These are phyloP conservation scores for Spiraea crenata DNA, from an alignment of 331 rosid genomes.

Conservation along the genomic window DNA sequence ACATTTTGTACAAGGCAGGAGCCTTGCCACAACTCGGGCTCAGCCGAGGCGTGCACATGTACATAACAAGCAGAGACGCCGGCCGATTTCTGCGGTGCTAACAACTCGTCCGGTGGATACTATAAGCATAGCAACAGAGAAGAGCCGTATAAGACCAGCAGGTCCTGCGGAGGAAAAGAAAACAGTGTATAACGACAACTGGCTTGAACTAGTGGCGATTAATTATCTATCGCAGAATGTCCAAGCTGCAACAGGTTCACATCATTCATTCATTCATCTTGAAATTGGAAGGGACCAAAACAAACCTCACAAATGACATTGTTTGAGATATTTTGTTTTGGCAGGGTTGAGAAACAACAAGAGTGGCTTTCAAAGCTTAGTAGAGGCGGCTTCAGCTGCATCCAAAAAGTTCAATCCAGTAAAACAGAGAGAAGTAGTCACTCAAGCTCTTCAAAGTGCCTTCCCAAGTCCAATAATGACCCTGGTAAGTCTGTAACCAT, in stretches of 20 bases:
- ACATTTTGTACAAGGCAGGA: conserved; percentile 31
- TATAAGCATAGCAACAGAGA: neutral
- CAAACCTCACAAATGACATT: neutral
- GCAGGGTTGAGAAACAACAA: conserved; percentile 59
- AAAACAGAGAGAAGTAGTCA: conserved; percentile 53
- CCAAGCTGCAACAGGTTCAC: conserved; percentile 73
- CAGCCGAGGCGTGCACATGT: conserved; percentile 21
- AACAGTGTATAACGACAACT: conserved; percentile 49
- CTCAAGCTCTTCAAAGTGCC: conserved; percentile 54
- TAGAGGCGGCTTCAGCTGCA: conserved; percentile 66
- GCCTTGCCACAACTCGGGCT: conserved; percentile 26
- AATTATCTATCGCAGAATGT: conserved; percentile 61
- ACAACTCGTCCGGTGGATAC: conserved; percentile 37
- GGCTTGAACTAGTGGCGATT: conserved; percentile 71
- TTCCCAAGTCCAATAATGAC: conserved; percentile 64
- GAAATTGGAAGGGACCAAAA: neutral
- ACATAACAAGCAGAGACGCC: conserved; percentile 21
- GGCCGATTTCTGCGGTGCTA: conserved; percentile 38
- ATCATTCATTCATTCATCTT: neutral
- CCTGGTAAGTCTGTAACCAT: conserved; percentile 40
- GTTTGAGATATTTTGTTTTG: neutral
- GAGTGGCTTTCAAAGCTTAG: conserved; percentile 76
- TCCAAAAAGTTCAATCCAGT: conserved; percentile 42
- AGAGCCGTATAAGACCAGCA: conserved; percentile 1
- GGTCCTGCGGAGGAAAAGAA: conserved; percentile 31